phyloP scores from a whole-genome alignment of 495 filamentous ascomycete species.

The Melanomma pulvis-pyrius region DNA sequence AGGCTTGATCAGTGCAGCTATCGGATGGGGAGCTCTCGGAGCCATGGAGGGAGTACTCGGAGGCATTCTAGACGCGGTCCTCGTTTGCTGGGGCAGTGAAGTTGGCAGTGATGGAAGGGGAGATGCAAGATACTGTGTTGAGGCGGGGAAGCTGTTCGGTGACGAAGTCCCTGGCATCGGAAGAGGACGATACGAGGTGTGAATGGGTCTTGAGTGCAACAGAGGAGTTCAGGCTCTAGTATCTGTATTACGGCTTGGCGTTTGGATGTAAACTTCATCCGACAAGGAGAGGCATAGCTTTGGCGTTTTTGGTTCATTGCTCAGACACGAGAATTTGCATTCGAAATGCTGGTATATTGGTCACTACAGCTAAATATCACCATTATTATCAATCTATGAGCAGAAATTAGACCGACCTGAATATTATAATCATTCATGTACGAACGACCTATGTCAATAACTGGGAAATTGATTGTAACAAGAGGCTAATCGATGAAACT shows the following conservation, averaged over 20 bases:
- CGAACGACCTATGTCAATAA: no score
- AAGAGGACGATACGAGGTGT: conserved; percentile 16
- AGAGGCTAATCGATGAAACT: no score
- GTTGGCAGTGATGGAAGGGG: conserved; percentile 64
- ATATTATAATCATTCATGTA: no score
- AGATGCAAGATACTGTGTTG: conserved; percentile 80
- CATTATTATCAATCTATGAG: not conserved
- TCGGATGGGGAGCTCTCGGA: conserved; percentile 94
- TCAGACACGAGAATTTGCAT: not conserved
- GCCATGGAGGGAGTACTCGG: conserved; percentile 91
- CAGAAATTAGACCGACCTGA: no score
- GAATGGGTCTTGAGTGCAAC: not conserved
- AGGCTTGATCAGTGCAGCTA: conserved; percentile 84
- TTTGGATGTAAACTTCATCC: not conserved
- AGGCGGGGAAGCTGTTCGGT: conserved; percentile 81
- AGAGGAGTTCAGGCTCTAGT: not conserved
- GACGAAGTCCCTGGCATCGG: conserved; percentile 42
- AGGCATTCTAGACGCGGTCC: conserved; percentile 86
- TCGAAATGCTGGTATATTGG: not conserved
- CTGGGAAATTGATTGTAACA: no score
- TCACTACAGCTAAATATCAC: no score
- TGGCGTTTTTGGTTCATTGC: not conserved
- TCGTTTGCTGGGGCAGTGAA: conserved; percentile 94
- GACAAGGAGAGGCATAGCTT: not conserved
- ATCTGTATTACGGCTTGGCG: not conserved